Evolutionary conservation across 306 rosid genomes (phyloP).

Genomic region (Erythrophleum fordii): DNA sequence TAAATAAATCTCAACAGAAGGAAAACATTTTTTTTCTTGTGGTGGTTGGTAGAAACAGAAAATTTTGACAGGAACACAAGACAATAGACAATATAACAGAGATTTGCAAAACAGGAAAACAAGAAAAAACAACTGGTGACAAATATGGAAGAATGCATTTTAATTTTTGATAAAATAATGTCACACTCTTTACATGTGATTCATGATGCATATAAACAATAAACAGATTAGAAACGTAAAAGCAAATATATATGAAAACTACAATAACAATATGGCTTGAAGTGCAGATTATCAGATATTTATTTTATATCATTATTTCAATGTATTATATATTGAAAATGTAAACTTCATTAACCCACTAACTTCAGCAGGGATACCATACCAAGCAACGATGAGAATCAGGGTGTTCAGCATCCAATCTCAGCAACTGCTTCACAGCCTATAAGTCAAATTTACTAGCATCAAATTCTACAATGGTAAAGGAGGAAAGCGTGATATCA

Average conservation of each 20-base stretch:
- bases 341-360: constrained; percentile 13
- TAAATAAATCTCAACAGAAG: constrained; percentile 37
- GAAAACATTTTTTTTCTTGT: not conserved
- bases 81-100: not conserved
- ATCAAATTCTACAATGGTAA: constrained; percentile 12
- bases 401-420: constrained; percentile 92
- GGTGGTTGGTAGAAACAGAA: not conserved
- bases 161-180: not conserved
- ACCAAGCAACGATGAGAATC: constrained; percentile 95
- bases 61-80: not conserved
- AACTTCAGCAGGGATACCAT: constrained; percentile 37
- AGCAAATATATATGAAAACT: not conserved
- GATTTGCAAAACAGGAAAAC: not conserved
- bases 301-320: not conserved
- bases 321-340: not conserved
- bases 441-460: constrained; percentile 40
- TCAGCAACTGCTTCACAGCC: constrained; percentile 92
- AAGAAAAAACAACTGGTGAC: not conserved
- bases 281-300: not conserved
- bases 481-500: constrained; percentile 2
- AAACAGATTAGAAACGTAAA: not conserved
- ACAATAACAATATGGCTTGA: constrained; percentile 6
- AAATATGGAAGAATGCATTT: constrained; percentile 15
- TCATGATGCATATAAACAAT: constrained; percentile 8
- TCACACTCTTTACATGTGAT: not conserved